These are phyloP conservation scores for Stenogyne calaminthoides DNA, from an alignment of 305 asterid species.

Conservation along the genomic window DNA sequence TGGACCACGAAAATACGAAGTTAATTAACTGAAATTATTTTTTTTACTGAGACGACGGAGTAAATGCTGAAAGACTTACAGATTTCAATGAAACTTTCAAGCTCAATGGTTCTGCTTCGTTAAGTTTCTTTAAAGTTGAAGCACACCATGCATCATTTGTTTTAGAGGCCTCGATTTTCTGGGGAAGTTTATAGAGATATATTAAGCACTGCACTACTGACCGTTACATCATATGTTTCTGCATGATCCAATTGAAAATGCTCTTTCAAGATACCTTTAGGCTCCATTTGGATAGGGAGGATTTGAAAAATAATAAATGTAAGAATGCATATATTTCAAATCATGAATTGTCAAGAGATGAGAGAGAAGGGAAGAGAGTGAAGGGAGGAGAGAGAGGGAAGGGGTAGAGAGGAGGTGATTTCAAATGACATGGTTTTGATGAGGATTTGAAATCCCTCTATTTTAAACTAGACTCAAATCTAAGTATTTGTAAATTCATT, in stretches of 20 bases:
- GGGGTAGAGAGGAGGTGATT: too few species aligned
- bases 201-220: background rate
- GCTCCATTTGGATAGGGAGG: background rate
- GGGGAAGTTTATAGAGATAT: slow-evolving; percentile 14
- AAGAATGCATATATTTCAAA: too few species aligned
- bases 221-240: background rate
- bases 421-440: too few species aligned
- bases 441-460: too few species aligned
- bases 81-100: slow-evolving; percentile 91
- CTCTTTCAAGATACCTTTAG: background rate
- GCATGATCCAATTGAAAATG: slow-evolving; percentile 17
- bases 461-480: too few species aligned
- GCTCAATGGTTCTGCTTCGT: slow-evolving; percentile 80
- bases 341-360: too few species aligned
- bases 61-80: slow-evolving; percentile 49
- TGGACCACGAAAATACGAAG: slow-evolving; percentile 35
- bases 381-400: too few species aligned
- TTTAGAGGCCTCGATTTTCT: slow-evolving; percentile 79
- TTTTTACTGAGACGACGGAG: background rate
- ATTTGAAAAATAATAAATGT: too few species aligned
- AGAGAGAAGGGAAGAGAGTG: too few species aligned
- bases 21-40: background rate
- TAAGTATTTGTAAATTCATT: too few species aligned
- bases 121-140: slow-evolving; percentile 68
- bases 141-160: slow-evolving; percentile 68